Percentiles rank a stretch among this genome's conserved stretches.
phyloP scores from a whole-genome alignment of 306 rosid genomes.

The Heteromeles arbutifolia region DNA sequence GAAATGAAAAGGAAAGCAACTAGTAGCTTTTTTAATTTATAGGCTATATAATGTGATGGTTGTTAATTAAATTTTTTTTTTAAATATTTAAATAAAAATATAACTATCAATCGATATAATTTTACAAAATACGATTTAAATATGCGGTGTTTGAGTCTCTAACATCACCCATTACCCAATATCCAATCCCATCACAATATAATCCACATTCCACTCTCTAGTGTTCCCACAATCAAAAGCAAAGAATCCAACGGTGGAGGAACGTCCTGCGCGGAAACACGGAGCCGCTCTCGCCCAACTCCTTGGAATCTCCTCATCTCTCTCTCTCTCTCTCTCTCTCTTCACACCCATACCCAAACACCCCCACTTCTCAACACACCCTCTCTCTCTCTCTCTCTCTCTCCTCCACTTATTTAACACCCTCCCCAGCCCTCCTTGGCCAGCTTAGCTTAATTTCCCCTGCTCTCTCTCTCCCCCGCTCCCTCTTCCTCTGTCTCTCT shows the following conservation, averaged over 20 bases:
- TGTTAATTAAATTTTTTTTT: no score
- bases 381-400: neutral
- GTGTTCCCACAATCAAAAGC: neutral
- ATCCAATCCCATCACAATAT: conserved; percentile 1
- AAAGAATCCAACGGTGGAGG: conserved; percentile 83
- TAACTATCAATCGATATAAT: no score
- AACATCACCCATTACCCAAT: neutral
- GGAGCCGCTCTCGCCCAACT: conserved; percentile 94
- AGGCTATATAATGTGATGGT: no score
- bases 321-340: conserved; percentile 26
- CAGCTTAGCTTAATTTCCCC: neutral
- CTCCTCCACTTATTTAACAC: neutral
- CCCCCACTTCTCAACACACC: neutral
- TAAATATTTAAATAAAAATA: no score
- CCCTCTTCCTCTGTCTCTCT: neutral
- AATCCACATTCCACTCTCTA: neutral
- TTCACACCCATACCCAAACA: neutral
- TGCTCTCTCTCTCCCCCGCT: neutral
- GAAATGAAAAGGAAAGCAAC: conserved; percentile 25
- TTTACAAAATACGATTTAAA: no score
- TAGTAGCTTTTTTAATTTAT: no score
- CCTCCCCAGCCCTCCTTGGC: neutral
- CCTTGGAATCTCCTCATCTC: conserved; percentile 68
- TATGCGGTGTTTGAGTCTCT: no score
- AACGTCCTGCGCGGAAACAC: conserved; percentile 96